Evolutionary conservation across 352 stramenopile genomes (phyloP).

Genomic region (Pythium dissimile): DNA sequence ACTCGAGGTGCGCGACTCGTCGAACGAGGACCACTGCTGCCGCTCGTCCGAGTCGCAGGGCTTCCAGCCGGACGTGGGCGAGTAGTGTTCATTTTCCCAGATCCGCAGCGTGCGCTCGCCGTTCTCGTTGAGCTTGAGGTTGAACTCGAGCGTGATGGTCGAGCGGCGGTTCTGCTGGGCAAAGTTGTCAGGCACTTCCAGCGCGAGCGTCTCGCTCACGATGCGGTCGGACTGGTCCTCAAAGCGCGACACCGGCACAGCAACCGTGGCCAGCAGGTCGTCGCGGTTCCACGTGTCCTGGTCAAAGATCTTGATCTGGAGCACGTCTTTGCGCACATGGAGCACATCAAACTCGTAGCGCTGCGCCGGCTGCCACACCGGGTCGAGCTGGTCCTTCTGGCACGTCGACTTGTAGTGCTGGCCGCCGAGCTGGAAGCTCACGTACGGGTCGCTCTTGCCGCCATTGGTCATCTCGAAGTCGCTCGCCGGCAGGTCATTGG

Average conservation of each 20-base stretch:
- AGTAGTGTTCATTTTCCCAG: slow-evolving; percentile 69
- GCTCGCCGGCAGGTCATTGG: slow-evolving; percentile 59
- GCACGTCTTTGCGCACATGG: slow-evolving; percentile 36
- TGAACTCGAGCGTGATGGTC: slow-evolving; percentile 40
- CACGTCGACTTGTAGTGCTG: slow-evolving; percentile 49
- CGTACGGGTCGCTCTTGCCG: slow-evolving; percentile 70
- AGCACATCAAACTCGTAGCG: slow-evolving; percentile 66
- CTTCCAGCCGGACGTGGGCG: slow-evolving; percentile 35
- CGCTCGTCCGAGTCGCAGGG: slow-evolving; percentile 48
- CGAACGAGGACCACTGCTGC: slow-evolving; percentile 52
- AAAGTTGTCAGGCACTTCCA: slow-evolving; percentile 45
- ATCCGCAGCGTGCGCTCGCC: slow-evolving; percentile 53
- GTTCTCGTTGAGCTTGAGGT: slow-evolving; percentile 46
- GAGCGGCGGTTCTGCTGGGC: slow-evolving; percentile 27
- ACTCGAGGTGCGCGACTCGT: slow-evolving; percentile 53
- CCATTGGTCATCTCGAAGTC: slow-evolving; percentile 49
- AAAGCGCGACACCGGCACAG: slow-evolving; percentile 48
- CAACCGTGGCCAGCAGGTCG: slow-evolving; percentile 53
- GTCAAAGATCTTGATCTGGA: slow-evolving; percentile 62
- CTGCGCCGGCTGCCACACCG: slow-evolving; percentile 70
- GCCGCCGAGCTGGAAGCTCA: slow-evolving; percentile 51
- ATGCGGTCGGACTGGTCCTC: slow-evolving; percentile 44
- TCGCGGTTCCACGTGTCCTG: slow-evolving; percentile 64
- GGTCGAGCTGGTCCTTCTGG: slow-evolving; percentile 46
- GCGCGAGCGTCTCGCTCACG: slow-evolving; percentile 43